Evolutionary conservation across 352 stramenopile species (phyloP), one percentile per base, ranked within the genome.

Genomic region (Blastocystis sp.): DNA sequence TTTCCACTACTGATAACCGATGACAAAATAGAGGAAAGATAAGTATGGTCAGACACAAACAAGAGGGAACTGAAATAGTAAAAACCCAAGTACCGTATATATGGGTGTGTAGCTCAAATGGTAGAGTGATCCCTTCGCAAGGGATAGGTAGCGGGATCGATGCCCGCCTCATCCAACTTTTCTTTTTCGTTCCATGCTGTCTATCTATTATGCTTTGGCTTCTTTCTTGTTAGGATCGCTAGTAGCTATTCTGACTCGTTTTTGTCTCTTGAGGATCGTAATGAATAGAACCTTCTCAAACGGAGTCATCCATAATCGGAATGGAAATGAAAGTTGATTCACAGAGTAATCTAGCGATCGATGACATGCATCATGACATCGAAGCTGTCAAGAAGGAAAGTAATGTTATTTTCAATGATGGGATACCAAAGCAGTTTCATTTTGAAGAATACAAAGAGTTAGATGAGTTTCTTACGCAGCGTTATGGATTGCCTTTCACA

Each of bases 31-130:
- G 49, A 57, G 49, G 49, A 57, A 57, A 57, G 49, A n/a, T n/a
- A n/a, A n/a, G n/a, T n/a, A n/a, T n/a, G n/a, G n/a, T n/a, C n/a
- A n/a, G n/a, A n/a, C n/a, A n/a, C n/a, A n/a, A n/a, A n/a, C n/a
- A n/a, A n/a, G n/a, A n/a, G n/a, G n/a, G n/a, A n/a, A n/a, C n/a
- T n/a, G n/a, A n/a, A n/a, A n/a, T n/a, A n/a, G n/a, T n/a, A n/a
- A n/a, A n/a, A n/a, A n/a, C n/a, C n/a, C n/a, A n/a, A n/a, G n/a
- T n/a, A n/a, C n/a, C n/a, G n/a, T n/a, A 7, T n/a, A 61, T 14
- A 14, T 61, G 77, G 77, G 77, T 87, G 77, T 87, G 59, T 87
- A 87, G 77, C 77, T 87, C 77, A 87, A 87, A 87, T 87, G 77
- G 77, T 87, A 87, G 77, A 87, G 77, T 63, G 65, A 74, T 87